These are phyloP conservation scores for Periglandula ipomoeae DNA, from an alignment of 2,329 filamentous ascomycete species.

Conservation along the genomic window DNA sequence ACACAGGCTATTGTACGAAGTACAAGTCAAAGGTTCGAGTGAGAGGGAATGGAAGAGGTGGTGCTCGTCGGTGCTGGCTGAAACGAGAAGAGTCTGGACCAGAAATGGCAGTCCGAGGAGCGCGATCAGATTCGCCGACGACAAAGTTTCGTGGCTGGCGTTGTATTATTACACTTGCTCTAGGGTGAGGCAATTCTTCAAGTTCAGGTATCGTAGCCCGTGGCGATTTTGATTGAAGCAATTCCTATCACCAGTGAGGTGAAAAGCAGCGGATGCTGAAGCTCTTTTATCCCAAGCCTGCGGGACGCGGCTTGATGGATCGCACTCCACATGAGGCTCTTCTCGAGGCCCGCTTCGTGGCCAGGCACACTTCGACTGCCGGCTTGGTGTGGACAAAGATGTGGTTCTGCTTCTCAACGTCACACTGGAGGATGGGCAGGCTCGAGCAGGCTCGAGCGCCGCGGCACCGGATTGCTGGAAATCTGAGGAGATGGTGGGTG, in stretches of 20 bases:
- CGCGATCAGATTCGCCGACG: neutral
- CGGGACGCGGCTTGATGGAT: slow-evolving; percentile 11
- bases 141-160: slow-evolving; percentile 1
- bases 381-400: slow-evolving; percentile 8
- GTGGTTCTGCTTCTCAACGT: slow-evolving; percentile 9
- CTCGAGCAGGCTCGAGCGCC: neutral
- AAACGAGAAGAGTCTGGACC: neutral
- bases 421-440: slow-evolving; percentile 3
- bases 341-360: slow-evolving; percentile 10
- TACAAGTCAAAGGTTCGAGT: neutral
- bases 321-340: slow-evolving; percentile 15
- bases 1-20: no score
- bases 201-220: no score
- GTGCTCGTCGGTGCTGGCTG: no score
- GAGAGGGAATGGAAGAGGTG: no score
- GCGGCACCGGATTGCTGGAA: slow-evolving; percentile 1
- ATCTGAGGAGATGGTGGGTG: neutral
- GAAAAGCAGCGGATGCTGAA: slow-evolving; percentile 3
- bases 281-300: slow-evolving; percentile 7
- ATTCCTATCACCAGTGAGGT: no score
- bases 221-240: no score
- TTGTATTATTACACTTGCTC: no score
- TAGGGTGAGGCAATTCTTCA: no score
- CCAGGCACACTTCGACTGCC: slow-evolving; percentile 11
- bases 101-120: neutral